Percentiles rank a stretch among this genome's conserved stretches.
Evolutionary conservation across 805 yeast genomes (phyloP).

Genomic region (Metschnikowia matae): DNA sequence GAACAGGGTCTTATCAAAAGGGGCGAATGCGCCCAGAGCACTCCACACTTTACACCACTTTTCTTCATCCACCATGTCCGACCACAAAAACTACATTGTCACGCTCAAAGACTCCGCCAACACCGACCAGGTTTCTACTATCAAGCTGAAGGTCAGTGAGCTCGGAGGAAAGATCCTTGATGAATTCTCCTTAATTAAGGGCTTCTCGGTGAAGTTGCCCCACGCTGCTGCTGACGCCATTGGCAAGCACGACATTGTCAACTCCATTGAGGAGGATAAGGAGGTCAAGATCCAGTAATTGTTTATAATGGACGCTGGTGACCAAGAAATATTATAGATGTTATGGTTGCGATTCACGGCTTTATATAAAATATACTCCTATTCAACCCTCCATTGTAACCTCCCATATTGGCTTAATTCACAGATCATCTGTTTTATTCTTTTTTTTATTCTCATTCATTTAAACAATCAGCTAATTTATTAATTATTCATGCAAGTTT

Average conservation of each 20-base stretch:
- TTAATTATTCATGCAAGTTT: no score
- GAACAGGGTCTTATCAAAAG: slow-evolving; percentile 1
- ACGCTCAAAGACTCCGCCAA: slow-evolving; percentile 45
- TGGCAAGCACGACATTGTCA: slow-evolving; percentile 47
- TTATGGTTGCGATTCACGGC: no score
- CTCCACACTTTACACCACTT: slow-evolving; percentile 3
- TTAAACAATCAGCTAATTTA: no score
- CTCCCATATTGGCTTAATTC: no score
- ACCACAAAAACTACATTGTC: slow-evolving; percentile 35
- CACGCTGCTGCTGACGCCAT: slow-evolving; percentile 46
- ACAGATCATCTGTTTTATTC: no score
- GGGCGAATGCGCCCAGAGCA: slow-evolving; percentile 1
- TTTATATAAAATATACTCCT: no score
- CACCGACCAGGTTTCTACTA: slow-evolving; percentile 33
- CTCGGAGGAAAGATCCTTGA: slow-evolving; percentile 60
- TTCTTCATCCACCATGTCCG: slow-evolving; percentile 21
- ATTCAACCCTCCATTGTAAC: no score
- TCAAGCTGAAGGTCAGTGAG: slow-evolving; percentile 47
- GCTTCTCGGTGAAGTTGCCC: slow-evolving; percentile 60
- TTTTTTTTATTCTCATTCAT: no score
- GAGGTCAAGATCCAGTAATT: slow-evolving; percentile 48
- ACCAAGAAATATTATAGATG: no score
- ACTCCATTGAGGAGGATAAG: slow-evolving; percentile 62
- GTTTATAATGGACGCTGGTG: not conserved
- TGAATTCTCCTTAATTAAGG: slow-evolving; percentile 64